Base-by-base conservation (phyloP, 768 basidiomycete species). In the Pisolithus microcarpus region DNA sequence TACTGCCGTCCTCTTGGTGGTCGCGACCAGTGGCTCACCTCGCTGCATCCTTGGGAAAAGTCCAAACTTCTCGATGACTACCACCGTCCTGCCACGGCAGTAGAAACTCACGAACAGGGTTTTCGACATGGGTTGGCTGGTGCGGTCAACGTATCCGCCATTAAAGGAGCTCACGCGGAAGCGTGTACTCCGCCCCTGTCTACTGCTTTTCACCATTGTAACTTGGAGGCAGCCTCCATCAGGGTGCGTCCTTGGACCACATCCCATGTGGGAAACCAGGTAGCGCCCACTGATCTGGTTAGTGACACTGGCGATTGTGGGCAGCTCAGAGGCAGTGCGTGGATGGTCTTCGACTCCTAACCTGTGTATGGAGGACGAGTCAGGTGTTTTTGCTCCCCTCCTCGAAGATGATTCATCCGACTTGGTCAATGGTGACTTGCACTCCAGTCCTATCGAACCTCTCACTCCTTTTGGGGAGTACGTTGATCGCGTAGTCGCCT, bases 111-210 rank as follows among this genome's bases (percentile, higher is more conserved):
- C 52, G 65, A 64, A 58, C 79, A 74, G 82, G 76, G 71, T 85
- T 86, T 86, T 87, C 62, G 66, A 53, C 68, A 66, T 69, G 85
- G 85, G 85, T 87, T 87, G 80, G 74, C 78, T 68, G 73, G 69
- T 72, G 82, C 85, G 83, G 81, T 66, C 66, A 79, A 85, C 86
- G 84, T 83, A 73, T 66, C 77, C 63, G 83, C 80, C 73, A 87
- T 85, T 85, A 87, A 88, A 86, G 86, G 86, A 81, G 64, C 77
- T 69, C 83, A 72, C 82, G 84, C 83, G 79, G 76, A 87, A 79
- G 82, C 84, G 81, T 82, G 83, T 75, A 77, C 82, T 82, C 84
- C 85, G 84, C 87, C 87, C 86, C 70, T 68, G 58, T 74, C 57
- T 23, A 61, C 65, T 34, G 61, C 67, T 28, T 26, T 38, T 3